Evolutionary conservation across 352 stramenopile genomes (phyloP).

Genomic region (Pythium coloratum): DNA sequence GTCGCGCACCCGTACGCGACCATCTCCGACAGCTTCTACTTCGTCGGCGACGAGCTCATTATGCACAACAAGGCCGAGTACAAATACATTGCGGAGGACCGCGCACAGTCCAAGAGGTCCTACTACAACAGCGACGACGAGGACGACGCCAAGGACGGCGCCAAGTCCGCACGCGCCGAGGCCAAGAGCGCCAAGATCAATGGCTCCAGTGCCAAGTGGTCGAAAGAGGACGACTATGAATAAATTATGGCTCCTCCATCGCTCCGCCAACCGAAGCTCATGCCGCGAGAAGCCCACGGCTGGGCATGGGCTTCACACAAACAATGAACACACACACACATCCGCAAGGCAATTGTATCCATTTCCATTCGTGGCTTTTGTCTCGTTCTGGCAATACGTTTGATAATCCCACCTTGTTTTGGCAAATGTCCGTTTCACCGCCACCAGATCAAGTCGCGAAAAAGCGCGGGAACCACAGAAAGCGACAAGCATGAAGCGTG

Average conservation of each 20-base stretch:
- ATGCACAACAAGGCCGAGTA: slow-evolving; percentile 96
- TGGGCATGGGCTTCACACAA: background rate
- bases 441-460: slow-evolving; percentile 6
- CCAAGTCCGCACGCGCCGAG: slow-evolving; percentile 59
- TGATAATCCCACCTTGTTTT: slow-evolving; percentile 10
- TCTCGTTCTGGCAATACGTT: background rate
- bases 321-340: slow-evolving; percentile 1
- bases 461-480: background rate
- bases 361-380: background rate
- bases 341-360: slow-evolving; percentile 5
- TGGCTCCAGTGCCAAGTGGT: slow-evolving; percentile 74
- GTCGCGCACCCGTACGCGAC: slow-evolving; percentile 93
- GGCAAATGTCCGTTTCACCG: slow-evolving; percentile 3
- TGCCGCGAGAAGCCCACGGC: background rate
- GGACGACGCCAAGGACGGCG: slow-evolving; percentile 57
- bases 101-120: slow-evolving; percentile 88
- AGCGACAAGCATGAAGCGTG: slow-evolving; percentile 21
- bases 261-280: background rate
- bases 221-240: slow-evolving; percentile 91
- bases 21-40: slow-evolving; percentile 96
- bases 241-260: slow-evolving; percentile 37
- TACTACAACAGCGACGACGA: slow-evolving; percentile 90
- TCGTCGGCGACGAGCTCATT: slow-evolving; percentile 94
- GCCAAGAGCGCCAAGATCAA: slow-evolving; percentile 47
- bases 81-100: slow-evolving; percentile 92